phyloP scores from a whole-genome alignment of 768 basidiomycete genomes.

The Agaricus sinodeliciosus region DNA sequence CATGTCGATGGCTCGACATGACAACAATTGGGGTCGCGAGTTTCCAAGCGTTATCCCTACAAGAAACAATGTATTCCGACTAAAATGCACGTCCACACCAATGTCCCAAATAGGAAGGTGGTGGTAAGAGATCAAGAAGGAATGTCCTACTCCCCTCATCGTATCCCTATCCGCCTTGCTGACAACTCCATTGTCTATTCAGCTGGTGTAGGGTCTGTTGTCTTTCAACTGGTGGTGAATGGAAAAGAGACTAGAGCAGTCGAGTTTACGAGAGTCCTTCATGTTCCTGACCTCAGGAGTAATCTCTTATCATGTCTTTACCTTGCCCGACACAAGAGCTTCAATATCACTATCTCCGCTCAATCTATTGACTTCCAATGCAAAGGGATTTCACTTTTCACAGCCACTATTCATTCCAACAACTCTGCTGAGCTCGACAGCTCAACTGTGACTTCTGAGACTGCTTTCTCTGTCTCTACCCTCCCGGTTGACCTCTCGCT shows the following conservation, averaged over 20 bases:
- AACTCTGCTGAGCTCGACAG: not conserved
- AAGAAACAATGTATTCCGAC: too few relatives aligned
- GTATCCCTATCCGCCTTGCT: conserved; percentile 10
- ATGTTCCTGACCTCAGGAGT: conserved; percentile 12
- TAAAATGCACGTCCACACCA: too few relatives aligned
- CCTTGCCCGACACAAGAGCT: not conserved
- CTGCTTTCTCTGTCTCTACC: not conserved
- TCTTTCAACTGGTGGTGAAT: conserved; percentile 8
- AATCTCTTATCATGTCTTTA: conserved; percentile 13
- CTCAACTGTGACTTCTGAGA: not conserved
- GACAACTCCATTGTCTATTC: conserved; percentile 12
- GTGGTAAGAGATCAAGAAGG: too few relatives aligned
- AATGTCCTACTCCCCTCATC: not conserved
- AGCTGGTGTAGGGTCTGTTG: conserved; percentile 7
- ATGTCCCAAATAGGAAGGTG: too few relatives aligned
- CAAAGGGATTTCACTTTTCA: not conserved
- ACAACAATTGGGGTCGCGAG: too few relatives aligned
- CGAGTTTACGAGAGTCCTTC: conserved; percentile 12
- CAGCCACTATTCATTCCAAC: not conserved
- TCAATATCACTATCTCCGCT: conserved; percentile 3
- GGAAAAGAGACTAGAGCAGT: conserved; percentile 5
- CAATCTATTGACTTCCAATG: not conserved
- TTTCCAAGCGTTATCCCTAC: too few relatives aligned
- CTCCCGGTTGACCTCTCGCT: not conserved
- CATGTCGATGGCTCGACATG: too few relatives aligned